Evolutionary conservation across 2,329 filamentous ascomycete species (phyloP).

Genomic region (Fusarium verrucosum): DNA sequence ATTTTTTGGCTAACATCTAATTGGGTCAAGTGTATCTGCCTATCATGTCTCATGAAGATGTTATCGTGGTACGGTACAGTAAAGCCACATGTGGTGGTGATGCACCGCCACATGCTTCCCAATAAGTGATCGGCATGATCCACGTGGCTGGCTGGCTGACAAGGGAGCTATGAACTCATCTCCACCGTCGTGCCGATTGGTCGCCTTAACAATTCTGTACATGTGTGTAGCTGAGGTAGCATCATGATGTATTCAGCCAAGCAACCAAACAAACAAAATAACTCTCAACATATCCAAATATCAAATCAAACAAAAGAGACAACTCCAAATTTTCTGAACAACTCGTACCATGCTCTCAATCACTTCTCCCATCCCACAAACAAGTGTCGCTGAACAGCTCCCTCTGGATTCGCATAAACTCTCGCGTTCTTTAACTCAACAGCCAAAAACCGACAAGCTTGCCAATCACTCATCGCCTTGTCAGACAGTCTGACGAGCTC

Average conservation of each 20-base stretch:
- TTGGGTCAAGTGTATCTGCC: conserved; percentile 19
- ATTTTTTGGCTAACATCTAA: conserved; percentile 24
- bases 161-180: conserved; percentile 8
- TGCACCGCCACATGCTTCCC: conserved; percentile 18
- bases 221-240: neutral
- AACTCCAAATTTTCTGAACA: neutral
- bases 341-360: neutral
- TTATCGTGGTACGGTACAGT: too few species aligned
- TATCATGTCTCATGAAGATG: neutral
- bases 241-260: conserved; percentile 1
- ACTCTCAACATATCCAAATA: neutral
- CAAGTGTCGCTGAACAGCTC: conserved; percentile 20
- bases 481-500: conserved; percentile 23
- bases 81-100: conserved; percentile 10
- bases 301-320: neutral
- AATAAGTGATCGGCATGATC: conserved; percentile 22
- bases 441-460: conserved; percentile 27
- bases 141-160: conserved; percentile 35
- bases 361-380: conserved; percentile 19
- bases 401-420: conserved; percentile 24
- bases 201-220: conserved; percentile 6
- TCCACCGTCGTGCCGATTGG: conserved; percentile 40
- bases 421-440: conserved; percentile 26
- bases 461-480: conserved; percentile 20
- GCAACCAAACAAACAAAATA: neutral